A percentile compares a stretch with the other conserved stretches of the same genome.
These are phyloP conservation scores for Gamsiella multidivaricata DNA, from an alignment of 192 early-diverging fungal genomes.

Conservation along the genomic window DNA sequence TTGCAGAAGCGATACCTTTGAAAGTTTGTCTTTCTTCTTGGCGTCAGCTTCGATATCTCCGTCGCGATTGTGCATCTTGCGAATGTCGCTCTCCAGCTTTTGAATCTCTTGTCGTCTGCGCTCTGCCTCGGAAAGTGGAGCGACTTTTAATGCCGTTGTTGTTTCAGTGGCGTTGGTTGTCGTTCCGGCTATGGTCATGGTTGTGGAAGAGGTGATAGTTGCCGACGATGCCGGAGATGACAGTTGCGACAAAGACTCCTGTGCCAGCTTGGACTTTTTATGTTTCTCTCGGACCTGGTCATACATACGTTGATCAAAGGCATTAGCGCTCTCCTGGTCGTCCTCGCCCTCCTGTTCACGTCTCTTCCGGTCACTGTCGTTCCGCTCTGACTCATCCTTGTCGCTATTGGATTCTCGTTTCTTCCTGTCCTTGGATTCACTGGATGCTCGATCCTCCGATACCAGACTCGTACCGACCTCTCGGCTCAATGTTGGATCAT, in stretches of 20 bases:
- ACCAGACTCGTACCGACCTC: slow-evolving; percentile 18
- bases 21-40: slow-evolving; percentile 47
- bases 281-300: slow-evolving; percentile 48
- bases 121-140: slow-evolving; percentile 25
- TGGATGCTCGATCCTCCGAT: background rate
- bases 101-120: slow-evolving; percentile 65
- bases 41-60: slow-evolving; percentile 37
- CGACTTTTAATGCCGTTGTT: background rate
- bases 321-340: slow-evolving; percentile 37
- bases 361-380: slow-evolving; percentile 5
- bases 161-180: background rate
- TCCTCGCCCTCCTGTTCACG: slow-evolving; percentile 20
- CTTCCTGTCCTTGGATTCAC: slow-evolving; percentile 3
- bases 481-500: slow-evolving; percentile 55
- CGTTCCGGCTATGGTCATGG: background rate
- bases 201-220: slow-evolving; percentile 6
- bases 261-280: slow-evolving; percentile 39
- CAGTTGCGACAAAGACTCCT: slow-evolving; percentile 5
- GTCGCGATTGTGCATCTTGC: slow-evolving; percentile 60
- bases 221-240: slow-evolving; percentile 1
- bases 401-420: background rate
- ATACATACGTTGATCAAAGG: slow-evolving; percentile 59
- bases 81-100: slow-evolving; percentile 75
- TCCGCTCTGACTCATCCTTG: background rate
- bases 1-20: slow-evolving; percentile 57